A percentile compares a stretch with the other conserved stretches of the same genome.
Evolutionary conservation across 495 filamentous ascomycete genomes (phyloP).

Genomic region (Penicillium desertorum): DNA sequence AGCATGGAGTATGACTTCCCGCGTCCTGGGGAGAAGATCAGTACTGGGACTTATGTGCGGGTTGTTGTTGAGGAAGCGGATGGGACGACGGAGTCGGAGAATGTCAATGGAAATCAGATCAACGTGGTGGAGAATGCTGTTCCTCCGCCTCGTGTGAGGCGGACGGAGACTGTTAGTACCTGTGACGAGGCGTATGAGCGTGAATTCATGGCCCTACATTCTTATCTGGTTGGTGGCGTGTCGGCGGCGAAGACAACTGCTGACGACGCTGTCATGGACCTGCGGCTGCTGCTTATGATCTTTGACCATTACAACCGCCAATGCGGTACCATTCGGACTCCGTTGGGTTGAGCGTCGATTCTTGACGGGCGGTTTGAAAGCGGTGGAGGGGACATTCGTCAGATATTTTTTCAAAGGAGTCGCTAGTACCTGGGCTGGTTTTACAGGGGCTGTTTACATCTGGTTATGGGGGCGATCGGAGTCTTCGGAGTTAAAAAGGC

Average conservation of each 20-base stretch:
- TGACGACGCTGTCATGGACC: slow-evolving; percentile 51
- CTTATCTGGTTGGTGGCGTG: slow-evolving; percentile 41
- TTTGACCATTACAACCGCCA: slow-evolving; percentile 46
- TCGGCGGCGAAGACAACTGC: slow-evolving; percentile 48
- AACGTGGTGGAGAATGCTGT: slow-evolving; percentile 1
- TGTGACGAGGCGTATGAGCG: slow-evolving; percentile 55
- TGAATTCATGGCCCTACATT: slow-evolving; percentile 51
- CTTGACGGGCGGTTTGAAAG: not conserved
- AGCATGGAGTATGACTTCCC: slow-evolving; percentile 54
- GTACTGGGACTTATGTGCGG: slow-evolving; percentile 43
- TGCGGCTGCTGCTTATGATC: slow-evolving; percentile 37
- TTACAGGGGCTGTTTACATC: not conserved
- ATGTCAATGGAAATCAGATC: slow-evolving; percentile 5
- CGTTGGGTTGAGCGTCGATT: slow-evolving; percentile 30
- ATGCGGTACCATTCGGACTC: slow-evolving; percentile 45
- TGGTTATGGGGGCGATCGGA: not conserved
- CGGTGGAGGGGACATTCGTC: not conserved
- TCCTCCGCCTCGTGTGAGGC: slow-evolving; percentile 18
- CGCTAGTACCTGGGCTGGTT: not conserved
- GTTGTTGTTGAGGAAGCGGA: slow-evolving; percentile 51
- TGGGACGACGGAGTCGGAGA: slow-evolving; percentile 13
- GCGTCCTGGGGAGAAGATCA: slow-evolving; percentile 30
- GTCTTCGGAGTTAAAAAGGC: not conserved
- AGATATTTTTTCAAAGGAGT: not conserved
- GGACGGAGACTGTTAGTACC: slow-evolving; percentile 39